Evolutionary conservation across 106 monocot species (phyloP), one percentile per base, ranked within the genome.

Genomic region (Dendrobium chrysotoxum): DNA sequence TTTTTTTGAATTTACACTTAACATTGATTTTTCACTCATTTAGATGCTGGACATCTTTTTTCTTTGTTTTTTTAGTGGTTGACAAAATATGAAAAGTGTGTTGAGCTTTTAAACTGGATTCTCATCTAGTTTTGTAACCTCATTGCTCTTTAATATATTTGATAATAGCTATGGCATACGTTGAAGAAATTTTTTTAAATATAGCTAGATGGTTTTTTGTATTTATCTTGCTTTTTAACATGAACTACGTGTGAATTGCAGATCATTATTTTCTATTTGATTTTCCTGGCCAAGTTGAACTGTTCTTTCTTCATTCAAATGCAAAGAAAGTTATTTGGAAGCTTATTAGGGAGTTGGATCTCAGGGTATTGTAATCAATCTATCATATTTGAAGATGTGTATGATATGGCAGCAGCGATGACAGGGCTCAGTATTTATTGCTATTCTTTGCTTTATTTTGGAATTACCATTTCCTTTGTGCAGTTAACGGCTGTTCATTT

Each of bases 211-310:
- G 71, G 17, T 31, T 71, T 71, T 65, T 0, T 71, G 2, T 4
- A 31, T 28, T 31, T 71, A 5, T 35, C 1, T 38, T 71, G 28
- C 38, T 25, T 71, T 38, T 71, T 71, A 71, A 28, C 71, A 71
- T 38, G 71, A 15, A 16, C 50, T 15, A 71, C 4, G 28, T 71
- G 16, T 71, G 38, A 71, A 40, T 66, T 92, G 84, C 86, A 97
- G 97, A 98, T 89, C 97, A 98, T 75, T 98, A 98, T 72, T 80
- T 97, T 82, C 79, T 97, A 61, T 97, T 97, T 89, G 94, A 97
- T 86, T 94, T 97, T 83, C 97, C 97, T 80, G 94, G 97, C 23
- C 97, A 98, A 91, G 94, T 94, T 84, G 97, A 98, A 80, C 88
- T 98, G 77, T 98, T 98, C 88, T 98, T 91, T 78, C 97, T 98